These are phyloP conservation scores for Kurtzmaniella quercitrusa DNA, from an alignment of 1,139 yeast species.

Conservation along the genomic window DNA sequence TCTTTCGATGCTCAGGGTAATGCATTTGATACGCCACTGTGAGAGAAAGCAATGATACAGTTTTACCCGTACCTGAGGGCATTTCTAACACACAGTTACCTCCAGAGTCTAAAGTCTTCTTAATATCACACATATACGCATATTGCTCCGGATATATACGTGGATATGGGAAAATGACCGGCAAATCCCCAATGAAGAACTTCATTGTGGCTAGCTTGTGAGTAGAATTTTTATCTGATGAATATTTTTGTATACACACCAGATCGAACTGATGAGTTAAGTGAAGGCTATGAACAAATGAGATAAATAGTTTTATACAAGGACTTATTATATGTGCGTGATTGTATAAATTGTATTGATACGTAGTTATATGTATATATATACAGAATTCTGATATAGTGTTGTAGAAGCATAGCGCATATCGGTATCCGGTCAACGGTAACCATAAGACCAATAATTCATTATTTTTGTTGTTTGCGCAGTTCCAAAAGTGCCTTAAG, in stretches of 20 bases:
- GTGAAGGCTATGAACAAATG: too few relatives aligned
- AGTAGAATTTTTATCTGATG: neutral
- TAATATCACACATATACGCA: conserved; percentile 94
- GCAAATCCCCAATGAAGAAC: conserved; percentile 90
- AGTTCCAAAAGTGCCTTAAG: conserved; percentile 36
- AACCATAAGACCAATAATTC: too few relatives aligned
- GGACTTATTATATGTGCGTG: too few relatives aligned
- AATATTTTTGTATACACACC: neutral
- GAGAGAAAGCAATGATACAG: conserved; percentile 82
- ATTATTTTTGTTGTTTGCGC: neutral
- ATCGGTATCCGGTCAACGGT: too few relatives aligned
- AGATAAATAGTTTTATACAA: too few relatives aligned
- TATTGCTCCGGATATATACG: conserved; percentile 96
- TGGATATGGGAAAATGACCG: conserved; percentile 96
- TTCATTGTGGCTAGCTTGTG: conserved; percentile 32
- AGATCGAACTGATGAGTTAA: neutral
- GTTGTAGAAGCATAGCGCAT: too few relatives aligned
- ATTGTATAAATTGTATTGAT: too few relatives aligned
- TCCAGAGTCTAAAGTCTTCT: conserved; percentile 89
- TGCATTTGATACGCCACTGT: conserved; percentile 95
- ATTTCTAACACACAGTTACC: conserved; percentile 97
- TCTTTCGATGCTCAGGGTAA: conserved; percentile 91
- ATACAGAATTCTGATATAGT: too few relatives aligned
- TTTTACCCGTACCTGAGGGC: conserved; percentile 99
- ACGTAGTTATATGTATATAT: too few relatives aligned